These are phyloP conservation scores for Vitis cinerea DNA, from an alignment of 164 flowering plant genomes.

Conservation along the genomic window DNA sequence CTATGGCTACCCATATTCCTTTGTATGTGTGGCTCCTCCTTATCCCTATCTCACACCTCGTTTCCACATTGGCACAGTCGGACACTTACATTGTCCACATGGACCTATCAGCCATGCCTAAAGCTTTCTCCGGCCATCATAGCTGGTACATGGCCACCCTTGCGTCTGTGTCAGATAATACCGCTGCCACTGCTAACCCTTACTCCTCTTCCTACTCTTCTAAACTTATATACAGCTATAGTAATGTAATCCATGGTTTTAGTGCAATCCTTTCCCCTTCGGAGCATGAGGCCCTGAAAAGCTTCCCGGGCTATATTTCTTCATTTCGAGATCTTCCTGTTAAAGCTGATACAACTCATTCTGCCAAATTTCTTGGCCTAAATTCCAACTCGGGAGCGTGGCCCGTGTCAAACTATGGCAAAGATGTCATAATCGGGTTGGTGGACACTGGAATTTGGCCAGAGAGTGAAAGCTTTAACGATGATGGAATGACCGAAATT, in stretches of 20 bases:
- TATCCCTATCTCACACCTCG: slow-evolving; percentile 7
- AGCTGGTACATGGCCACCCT: slow-evolving; percentile 54
- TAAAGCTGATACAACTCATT: slow-evolving; percentile 56
- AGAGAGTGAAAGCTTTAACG: slow-evolving; percentile 66
- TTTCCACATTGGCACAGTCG: slow-evolving; percentile 13
- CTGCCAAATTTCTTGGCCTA: slow-evolving; percentile 53
- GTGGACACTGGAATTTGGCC: slow-evolving; percentile 86
- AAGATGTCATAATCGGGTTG: slow-evolving; percentile 63
- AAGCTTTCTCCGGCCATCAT: slow-evolving; percentile 45
- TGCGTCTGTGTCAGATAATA: slow-evolving; percentile 17
- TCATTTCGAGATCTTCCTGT: slow-evolving; percentile 37
- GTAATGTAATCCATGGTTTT: slow-evolving; percentile 58
- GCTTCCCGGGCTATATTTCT: slow-evolving; percentile 45
- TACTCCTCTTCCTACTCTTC: slow-evolving; percentile 10
- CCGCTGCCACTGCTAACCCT: not conserved
- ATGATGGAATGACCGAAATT: slow-evolving; percentile 44
- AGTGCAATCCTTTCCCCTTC: slow-evolving; percentile 48
- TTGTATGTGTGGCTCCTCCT: slow-evolving; percentile 12
- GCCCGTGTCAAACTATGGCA: slow-evolving; percentile 47
- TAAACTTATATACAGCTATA: slow-evolving; percentile 44
- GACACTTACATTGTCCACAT: slow-evolving; percentile 58
- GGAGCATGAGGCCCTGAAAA: slow-evolving; percentile 39
- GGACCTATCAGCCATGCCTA: slow-evolving; percentile 60
- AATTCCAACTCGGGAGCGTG: slow-evolving; percentile 39
- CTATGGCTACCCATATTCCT: slow-evolving; percentile 23